Evolutionary conservation across 768 basidiomycete genomes (phyloP), one percentile per base, ranked within the genome.

Genomic region (Tricholoma sp.): DNA sequence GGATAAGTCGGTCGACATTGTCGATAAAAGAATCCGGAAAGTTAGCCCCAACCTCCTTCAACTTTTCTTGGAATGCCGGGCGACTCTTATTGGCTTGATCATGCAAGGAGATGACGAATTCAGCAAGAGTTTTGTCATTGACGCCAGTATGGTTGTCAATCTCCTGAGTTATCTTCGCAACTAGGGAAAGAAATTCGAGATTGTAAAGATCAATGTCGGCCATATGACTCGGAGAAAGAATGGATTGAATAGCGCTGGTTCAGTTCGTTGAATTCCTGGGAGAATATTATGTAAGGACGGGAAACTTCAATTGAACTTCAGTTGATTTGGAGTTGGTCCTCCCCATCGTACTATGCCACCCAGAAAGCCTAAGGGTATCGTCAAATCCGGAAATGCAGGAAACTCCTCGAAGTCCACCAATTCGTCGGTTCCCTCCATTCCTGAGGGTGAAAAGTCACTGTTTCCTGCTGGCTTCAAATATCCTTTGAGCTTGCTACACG

Each of bases 31-130:
- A 91, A 60, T 91, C 91, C 3, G 94, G 88, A 66, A 98, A 94
- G 61, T 84, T 85, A 18, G 91, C 90, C 19, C 86, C 93, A 58
- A 82, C 77, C 58, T 88, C 85, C 55, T 80, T 78, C 46, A 98
- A 81, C 69, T 90, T 88, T 50, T 72, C 67, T 74, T 93, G 91
- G 82, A 98, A 99, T 49, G 84, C 83, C 6, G 78, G 75, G 52
- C 94, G 78, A 60, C 83, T 86, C 62, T 73, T 74, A 67, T 87
- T 88, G 68, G 88, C 88, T 63, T 89, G 73, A 61, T 89, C 88
- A 72, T 98, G 96, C 57, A 98, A 82, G 61, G 82, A 76, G 61
- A 99, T 94, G 60, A 98, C 84, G 71, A 95, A 99, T 75, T 98
- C 96, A 11, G 97, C 94, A 49, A 96, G 79, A 2, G 89, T 88